These are phyloP conservation scores for Phytophthora idaei DNA, from an alignment of 352 stramenopile species.

Conservation along the genomic window DNA sequence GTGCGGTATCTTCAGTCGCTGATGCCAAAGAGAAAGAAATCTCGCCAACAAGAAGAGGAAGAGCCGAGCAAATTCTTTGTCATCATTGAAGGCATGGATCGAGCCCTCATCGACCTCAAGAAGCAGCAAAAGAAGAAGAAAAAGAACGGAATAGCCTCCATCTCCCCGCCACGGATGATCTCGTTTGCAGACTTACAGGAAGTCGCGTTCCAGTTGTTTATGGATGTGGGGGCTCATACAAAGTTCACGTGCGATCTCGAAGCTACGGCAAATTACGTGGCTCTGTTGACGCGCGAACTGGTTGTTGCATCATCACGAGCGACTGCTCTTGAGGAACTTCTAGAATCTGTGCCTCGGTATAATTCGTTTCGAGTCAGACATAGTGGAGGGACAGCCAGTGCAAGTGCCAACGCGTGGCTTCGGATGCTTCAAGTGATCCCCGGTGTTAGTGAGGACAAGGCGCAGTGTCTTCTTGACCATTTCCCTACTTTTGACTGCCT, in stretches of 20 bases:
- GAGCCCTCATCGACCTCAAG: conserved; percentile 54
- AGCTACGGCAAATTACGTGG: conserved; percentile 57
- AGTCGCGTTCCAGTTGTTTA: conserved; percentile 68
- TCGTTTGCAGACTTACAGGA: conserved; percentile 68
- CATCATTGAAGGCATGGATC: conserved; percentile 68
- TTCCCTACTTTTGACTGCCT: conserved; percentile 68
- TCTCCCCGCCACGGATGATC: conserved; percentile 15
- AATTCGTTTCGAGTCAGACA: conserved; percentile 65
- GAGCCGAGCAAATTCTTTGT: conserved; percentile 45
- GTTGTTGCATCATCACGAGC: conserved; percentile 46
- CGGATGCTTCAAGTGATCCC: conserved; percentile 85
- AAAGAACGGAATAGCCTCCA: conserved; percentile 13
- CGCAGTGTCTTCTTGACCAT: conserved; percentile 63
- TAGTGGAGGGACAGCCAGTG: conserved; percentile 49
- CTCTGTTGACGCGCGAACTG: conserved; percentile 61
- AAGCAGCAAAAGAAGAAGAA: conserved; percentile 47
- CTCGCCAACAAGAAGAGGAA: conserved; percentile 20
- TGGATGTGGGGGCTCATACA: conserved; percentile 60
- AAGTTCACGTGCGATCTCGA: conserved; percentile 70
- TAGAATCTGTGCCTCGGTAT: conserved; percentile 62
- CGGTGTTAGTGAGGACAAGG: conserved; percentile 72
- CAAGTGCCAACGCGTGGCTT: conserved; percentile 66
- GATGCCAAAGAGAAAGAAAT: conserved; percentile 11
- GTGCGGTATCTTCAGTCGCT: conserved; percentile 40
- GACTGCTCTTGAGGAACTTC: conserved; percentile 52